Conservation (phyloP, 116 monocot genomes). For the Papilionanthe hybrid region DNA sequence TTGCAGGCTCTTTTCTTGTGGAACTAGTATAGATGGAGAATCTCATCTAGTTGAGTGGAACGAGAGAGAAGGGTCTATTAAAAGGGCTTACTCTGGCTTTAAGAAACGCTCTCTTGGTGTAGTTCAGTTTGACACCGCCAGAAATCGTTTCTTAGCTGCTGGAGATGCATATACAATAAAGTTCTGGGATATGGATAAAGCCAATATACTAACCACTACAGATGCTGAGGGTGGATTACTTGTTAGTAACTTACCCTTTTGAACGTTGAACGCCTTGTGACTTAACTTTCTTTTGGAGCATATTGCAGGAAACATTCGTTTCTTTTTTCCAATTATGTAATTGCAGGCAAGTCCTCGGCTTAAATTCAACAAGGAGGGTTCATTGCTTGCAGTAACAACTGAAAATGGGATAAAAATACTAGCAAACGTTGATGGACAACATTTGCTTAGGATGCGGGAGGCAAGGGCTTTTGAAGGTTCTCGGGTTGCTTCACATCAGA, state of each 20-base stretch:
- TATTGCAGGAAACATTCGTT: neutral
- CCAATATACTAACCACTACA: slow-evolving; percentile 44
- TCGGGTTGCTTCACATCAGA: slow-evolving; percentile 42
- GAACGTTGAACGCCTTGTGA: neutral
- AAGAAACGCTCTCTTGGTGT: slow-evolving; percentile 64
- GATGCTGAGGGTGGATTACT: slow-evolving; percentile 44
- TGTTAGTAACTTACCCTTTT: slow-evolving; percentile 3
- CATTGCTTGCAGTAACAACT: slow-evolving; percentile 68
- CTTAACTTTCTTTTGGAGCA: neutral
- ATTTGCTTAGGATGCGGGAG: slow-evolving; percentile 70
- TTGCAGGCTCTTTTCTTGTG: slow-evolving; percentile 87
- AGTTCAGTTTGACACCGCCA: slow-evolving; percentile 91
- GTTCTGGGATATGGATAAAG: slow-evolving; percentile 92
- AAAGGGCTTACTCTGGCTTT: slow-evolving; percentile 74
- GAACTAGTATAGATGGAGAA: slow-evolving; percentile 92
- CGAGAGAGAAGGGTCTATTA: slow-evolving; percentile 83
- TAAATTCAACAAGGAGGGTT: slow-evolving; percentile 89
- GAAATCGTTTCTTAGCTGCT: slow-evolving; percentile 85
- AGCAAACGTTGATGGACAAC: slow-evolving; percentile 76
- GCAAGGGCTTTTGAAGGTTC: slow-evolving; percentile 69
- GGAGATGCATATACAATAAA: slow-evolving; percentile 87
- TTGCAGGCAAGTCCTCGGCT: slow-evolving; percentile 74
- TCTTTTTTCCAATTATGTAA: neutral
- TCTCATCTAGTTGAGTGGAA: slow-evolving; percentile 93
- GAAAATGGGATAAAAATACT: slow-evolving; percentile 87